These are phyloP conservation scores for Russula ochroleuca DNA, from an alignment of 768 basidiomycete species.

Conservation along the genomic window DNA sequence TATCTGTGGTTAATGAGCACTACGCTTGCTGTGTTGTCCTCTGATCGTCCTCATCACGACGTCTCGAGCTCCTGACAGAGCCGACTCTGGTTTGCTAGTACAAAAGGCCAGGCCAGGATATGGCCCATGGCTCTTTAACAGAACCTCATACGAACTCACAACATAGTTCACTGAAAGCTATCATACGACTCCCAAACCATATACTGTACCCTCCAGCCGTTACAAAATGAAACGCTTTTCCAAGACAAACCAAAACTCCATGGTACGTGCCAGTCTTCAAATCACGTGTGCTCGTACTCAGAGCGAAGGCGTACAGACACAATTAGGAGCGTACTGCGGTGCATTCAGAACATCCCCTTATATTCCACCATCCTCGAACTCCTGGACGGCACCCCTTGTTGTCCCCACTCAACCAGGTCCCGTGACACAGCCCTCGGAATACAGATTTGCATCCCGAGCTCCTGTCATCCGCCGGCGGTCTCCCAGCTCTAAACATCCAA, in stretches of 20 bases:
- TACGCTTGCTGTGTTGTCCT: neutral
- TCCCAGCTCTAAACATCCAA: slow-evolving; percentile 5
- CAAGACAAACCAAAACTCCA: neutral
- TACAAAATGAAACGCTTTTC: slow-evolving; percentile 1
- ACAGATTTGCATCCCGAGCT: slow-evolving; percentile 19
- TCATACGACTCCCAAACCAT: neutral
- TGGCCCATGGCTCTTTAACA: slow-evolving; percentile 1
- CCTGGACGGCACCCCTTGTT: slow-evolving; percentile 16
- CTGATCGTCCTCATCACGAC: neutral
- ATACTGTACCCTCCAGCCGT: neutral
- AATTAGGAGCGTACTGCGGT: slow-evolving; percentile 1
- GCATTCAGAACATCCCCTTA: slow-evolving; percentile 9
- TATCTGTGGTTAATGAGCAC: neutral
- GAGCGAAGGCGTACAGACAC: neutral
- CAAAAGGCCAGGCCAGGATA: slow-evolving; percentile 4
- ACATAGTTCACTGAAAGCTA: neutral
- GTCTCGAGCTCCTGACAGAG: slow-evolving; percentile 6
- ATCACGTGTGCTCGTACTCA: neutral
- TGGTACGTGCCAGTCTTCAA: neutral
- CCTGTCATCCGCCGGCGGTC: slow-evolving; percentile 16
- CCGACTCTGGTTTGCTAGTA: slow-evolving; percentile 7
- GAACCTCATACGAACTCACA: neutral
- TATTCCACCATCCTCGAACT: neutral
- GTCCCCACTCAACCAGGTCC: slow-evolving; percentile 1
- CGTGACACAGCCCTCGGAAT: slow-evolving; percentile 10